Evolutionary conservation across 2,329 filamentous ascomycete genomes (phyloP), one percentile per base, ranked within the genome.

Genomic region (Drechslerella dactyloides): DNA sequence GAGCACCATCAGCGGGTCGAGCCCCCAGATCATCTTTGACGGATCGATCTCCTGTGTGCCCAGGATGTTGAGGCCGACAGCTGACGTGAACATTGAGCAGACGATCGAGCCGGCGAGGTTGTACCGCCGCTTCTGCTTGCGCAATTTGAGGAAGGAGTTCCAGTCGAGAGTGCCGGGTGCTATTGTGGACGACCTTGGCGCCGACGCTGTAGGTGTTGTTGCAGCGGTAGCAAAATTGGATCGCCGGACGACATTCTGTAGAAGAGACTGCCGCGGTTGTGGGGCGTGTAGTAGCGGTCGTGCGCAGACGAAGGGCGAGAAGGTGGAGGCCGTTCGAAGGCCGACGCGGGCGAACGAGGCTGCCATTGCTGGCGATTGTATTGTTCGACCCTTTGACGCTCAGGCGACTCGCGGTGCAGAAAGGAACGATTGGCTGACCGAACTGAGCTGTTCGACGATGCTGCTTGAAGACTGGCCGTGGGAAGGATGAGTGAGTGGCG

Each of bases 71-170:
- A 87, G 85, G 15, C 89, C 88, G 1, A 81, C 82, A 1, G 84
- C 82, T 0, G 90, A 89, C 69, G 86, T 86, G 11, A 83, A 81
- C 4, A 88, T 74, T 46, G 88, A 88, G 35, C 85, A 86, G 35
- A 86, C 79, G 58, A 91, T 83, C 52, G 90, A 93, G 74, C 91
- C 92, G 55, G 85, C 85, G 40, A 96, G 85, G 79, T 93, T 91
- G 82, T 93, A 90, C 77, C 90, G 87, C 72, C 93, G 89, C 63
- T 93, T 90, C 70, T 88, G 89, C 77, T 91, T 90, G 78, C 93
- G 91, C 70, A 97, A 88, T 79, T 87, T 86, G 84, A 97, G 96
- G 83, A 96, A 97, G 58, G 87, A 87, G 82, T 97, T 89, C 93
- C 93, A 97, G 81, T 91, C 86, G 46, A 93, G 85, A 1, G 60